Conservation (phyloP, 192 early-diverging fungal genomes). For the Mortierella alpina region DNA sequence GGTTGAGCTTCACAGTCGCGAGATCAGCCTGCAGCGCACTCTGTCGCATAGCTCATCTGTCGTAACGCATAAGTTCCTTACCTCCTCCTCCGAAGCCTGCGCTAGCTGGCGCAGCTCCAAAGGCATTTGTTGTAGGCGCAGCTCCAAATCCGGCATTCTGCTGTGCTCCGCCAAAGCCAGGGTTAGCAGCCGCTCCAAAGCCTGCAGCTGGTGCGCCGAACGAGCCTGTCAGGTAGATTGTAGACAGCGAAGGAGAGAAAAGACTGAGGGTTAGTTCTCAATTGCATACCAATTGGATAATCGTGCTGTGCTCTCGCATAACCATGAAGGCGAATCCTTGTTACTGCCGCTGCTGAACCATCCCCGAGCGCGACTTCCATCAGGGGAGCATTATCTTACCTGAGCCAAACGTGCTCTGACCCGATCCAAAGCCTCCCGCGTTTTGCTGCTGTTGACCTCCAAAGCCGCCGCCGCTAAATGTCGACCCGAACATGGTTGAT, state of each 20-base stretch:
- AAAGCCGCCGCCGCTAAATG: constrained; percentile 44
- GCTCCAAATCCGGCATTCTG: constrained; percentile 40
- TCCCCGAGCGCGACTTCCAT: too few relatives aligned
- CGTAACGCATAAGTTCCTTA: not conserved
- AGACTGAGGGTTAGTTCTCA: not conserved
- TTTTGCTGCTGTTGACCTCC: constrained; percentile 52
- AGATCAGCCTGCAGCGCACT: too few relatives aligned
- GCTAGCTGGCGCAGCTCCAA: constrained; percentile 36
- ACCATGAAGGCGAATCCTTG: not conserved
- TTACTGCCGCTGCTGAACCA: not conserved
- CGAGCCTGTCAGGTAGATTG: constrained; percentile 8
- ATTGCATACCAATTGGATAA: not conserved
- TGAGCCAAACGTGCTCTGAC: constrained; percentile 36
- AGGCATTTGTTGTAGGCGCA: constrained; percentile 30
- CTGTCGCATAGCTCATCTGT: not conserved
- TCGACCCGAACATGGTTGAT: constrained; percentile 31
- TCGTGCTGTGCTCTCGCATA: not conserved
- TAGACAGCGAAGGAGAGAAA: not conserved
- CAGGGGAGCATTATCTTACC: constrained; percentile 18
- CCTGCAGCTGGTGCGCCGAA: constrained; percentile 44
- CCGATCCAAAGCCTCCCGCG: constrained; percentile 40
- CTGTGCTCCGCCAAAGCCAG: constrained; percentile 35
- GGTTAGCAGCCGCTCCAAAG: constrained; percentile 37
- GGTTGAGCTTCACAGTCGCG: not conserved
- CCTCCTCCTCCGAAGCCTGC: constrained; percentile 45